Evolutionary conservation across 495 filamentous ascomycete species (phyloP).

Genomic region (Platismatia glauca): DNA sequence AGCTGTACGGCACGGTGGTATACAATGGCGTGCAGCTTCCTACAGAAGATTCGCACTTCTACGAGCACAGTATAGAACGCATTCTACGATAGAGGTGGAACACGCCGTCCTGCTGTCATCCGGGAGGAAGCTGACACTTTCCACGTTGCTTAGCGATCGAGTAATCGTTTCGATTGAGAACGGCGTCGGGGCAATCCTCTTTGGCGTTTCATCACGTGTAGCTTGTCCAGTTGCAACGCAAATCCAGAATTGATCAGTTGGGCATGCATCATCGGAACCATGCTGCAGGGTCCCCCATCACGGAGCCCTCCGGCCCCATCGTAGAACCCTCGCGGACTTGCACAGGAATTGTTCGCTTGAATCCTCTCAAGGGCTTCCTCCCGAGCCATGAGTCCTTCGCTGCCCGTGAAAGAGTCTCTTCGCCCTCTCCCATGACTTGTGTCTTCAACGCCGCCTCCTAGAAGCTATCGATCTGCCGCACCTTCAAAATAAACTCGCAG

Average conservation of each 20-base stretch:
- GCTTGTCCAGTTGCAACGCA: not conserved
- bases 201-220: not conserved
- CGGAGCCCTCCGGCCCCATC: not conserved
- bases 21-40: not conserved
- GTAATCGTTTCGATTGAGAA: not conserved
- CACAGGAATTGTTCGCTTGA: not conserved
- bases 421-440: not conserved
- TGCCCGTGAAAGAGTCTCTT: not conserved
- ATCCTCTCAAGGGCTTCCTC: not conserved
- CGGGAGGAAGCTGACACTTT: not conserved
- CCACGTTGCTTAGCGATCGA: not conserved
- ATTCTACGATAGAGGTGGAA: not conserved
- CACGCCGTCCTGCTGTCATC: conserved; percentile 2
- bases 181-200: not conserved
- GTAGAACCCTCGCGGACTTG: not conserved
- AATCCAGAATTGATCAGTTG: not conserved
- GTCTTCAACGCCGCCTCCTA: not conserved
- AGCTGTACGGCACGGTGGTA: conserved; percentile 11
- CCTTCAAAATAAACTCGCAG: not conserved
- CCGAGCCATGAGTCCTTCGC: not conserved
- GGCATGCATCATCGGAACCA: not conserved
- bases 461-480: not conserved
- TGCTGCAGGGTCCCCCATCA: not conserved
- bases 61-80: not conserved
- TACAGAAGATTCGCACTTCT: not conserved